Evolutionary conservation across 192 early-diverging fungal genomes (phyloP).

Genomic region (Backusella mclennaniae): DNA sequence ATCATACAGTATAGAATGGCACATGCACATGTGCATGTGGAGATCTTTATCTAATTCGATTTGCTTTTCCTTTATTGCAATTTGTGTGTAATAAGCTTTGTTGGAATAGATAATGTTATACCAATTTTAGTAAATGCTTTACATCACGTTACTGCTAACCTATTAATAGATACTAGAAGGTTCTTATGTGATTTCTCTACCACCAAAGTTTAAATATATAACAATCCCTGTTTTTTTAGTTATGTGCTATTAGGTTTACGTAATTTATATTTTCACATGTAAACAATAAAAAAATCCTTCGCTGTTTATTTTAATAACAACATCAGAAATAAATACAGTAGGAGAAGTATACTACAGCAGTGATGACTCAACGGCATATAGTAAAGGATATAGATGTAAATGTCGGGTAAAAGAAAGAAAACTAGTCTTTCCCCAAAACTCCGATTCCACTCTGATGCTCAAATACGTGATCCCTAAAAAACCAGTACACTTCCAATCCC

Average conservation of each 20-base stretch:
- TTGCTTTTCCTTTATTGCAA: neutral
- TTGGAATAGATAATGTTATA: neutral
- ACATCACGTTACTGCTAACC: neutral
- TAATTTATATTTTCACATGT: neutral
- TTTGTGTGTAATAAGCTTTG: neutral
- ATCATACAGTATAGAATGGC: neutral
- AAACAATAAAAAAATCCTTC: neutral
- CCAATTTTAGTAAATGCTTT: constrained; percentile 1
- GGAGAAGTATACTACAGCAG: neutral
- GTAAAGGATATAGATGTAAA: neutral
- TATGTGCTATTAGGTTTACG: neutral
- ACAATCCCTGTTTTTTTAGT: neutral
- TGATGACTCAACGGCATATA: neutral
- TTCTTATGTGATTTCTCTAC: neutral
- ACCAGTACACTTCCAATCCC: neutral
- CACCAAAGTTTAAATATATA: neutral
- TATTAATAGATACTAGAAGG: neutral
- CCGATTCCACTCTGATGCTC: neutral
- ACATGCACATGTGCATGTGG: neutral
- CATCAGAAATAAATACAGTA: neutral
- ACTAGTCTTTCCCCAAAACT: neutral
- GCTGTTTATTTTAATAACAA: neutral
- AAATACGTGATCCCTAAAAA: neutral
- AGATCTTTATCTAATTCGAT: constrained; percentile 1
- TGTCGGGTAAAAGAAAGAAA: neutral